Base-by-base conservation (phyloP, 2,329 filamentous ascomycete species). In the Penicillium sp. region DNA sequence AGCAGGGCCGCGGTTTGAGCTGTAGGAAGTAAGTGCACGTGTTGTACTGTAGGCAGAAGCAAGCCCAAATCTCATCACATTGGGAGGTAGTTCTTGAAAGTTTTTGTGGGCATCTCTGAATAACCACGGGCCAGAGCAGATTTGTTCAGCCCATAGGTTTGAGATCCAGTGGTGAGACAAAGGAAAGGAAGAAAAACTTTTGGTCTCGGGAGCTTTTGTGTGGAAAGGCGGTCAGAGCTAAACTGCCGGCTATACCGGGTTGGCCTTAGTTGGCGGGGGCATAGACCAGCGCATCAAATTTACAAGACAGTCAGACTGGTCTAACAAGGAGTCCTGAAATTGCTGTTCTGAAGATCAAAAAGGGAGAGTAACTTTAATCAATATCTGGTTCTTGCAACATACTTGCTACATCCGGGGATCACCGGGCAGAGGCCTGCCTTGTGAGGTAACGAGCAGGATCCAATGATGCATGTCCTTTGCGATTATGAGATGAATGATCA, bases 31-130 rank as follows among this genome's bases (percentile, higher is more conserved):
- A 60, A 67, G 59, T 70, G 51, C 58, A 56, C 61, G 41, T n/a
- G 40, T 24, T 24, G 27, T 46, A 57, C 56, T 59, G 59, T 41
- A 63, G 52, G 54, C 54, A 55, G 50, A 58, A 56, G 49, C 49
- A 61, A 55, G 46, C 56, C 62, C 60, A 63, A 60, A 53, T 68
- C 59, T 56, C 65, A 70, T 71, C 55, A 64, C 57, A 59, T 67
- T 58, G 62, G 63, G 50, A 60, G 22, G 27, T 52, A 11, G 47
- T 36, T 46, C 43, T 47, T 41, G 13, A 27, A 33, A 51, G 44
- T 39, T 24, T 39, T 36, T 22, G 37, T 33, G 39, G 40, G 54
- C 58, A 59, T 59, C 37, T 59, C 51, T 37, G 19, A 41, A 27
- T 27, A 44, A 37, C 52, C 50, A 52, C 13, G 43, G 53, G 33